Evolutionary conservation across 2,329 filamentous ascomycete species (phyloP).

Genomic region (Malbranchea cinnamomea): DNA sequence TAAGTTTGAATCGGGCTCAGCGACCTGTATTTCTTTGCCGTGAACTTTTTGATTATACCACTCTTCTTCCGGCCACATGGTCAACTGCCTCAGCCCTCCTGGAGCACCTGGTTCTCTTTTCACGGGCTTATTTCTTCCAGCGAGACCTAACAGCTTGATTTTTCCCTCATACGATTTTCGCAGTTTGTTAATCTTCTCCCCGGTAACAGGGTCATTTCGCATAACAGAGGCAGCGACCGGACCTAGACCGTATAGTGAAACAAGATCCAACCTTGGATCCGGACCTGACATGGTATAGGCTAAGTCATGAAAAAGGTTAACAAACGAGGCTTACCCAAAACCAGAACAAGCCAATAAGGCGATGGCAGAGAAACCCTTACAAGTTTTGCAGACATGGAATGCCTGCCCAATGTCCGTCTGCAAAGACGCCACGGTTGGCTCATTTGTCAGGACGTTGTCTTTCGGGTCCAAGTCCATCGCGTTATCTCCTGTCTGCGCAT

Average conservation of each 20-base stretch:
- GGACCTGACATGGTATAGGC: constrained; percentile 37
- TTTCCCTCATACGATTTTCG: constrained; percentile 40
- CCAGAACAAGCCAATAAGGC: constrained; percentile 12
- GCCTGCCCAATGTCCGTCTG: constrained; percentile 32
- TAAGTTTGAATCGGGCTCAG: constrained; percentile 27
- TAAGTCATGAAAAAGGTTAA: constrained; percentile 21
- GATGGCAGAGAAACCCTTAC: constrained; percentile 29
- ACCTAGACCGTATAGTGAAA: constrained; percentile 43
- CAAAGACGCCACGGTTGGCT: constrained; percentile 26
- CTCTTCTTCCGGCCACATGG: constrained; percentile 36
- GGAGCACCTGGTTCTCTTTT: constrained; percentile 27
- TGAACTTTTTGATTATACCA: constrained; percentile 35
- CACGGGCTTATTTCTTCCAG: constrained; percentile 34
- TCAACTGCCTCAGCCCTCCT: constrained; percentile 27
- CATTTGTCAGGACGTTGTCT: constrained; percentile 10
- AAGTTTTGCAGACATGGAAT: constrained; percentile 35
- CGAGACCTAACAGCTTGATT: constrained; percentile 31
- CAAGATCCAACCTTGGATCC: constrained; percentile 42
- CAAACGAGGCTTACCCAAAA: too few species aligned
- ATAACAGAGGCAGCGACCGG: constrained; percentile 43
- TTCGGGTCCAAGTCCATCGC: constrained; percentile 27
- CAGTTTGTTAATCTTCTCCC: constrained; percentile 50
- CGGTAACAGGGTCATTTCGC: constrained; percentile 44
- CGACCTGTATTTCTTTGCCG: constrained; percentile 31
- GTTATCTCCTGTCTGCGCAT: too few species aligned